Percentiles rank a stretch among this genome's conserved stretches.
phyloP scores from a whole-genome alignment of 805 yeast genomes.

The Millerozyma miso region DNA sequence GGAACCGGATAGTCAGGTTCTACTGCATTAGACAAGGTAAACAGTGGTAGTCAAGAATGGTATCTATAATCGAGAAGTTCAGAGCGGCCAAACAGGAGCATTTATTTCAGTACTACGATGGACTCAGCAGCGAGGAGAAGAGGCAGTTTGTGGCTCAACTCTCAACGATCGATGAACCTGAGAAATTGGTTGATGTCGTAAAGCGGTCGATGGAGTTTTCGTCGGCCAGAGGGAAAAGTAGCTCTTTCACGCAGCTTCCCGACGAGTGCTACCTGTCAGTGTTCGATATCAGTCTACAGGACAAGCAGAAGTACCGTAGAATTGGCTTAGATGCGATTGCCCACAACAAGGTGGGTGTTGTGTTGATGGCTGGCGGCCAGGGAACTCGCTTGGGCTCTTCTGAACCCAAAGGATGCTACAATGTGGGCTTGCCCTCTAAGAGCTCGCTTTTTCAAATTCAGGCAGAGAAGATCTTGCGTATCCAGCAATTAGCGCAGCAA shows the following conservation, averaged over 20 bases:
- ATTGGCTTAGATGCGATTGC: slow-evolving; percentile 68
- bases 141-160: slow-evolving; percentile 38
- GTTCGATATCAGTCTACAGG: slow-evolving; percentile 36
- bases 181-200: slow-evolving; percentile 37
- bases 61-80: slow-evolving; percentile 24
- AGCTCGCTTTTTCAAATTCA: slow-evolving; percentile 89
- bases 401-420: slow-evolving; percentile 90
- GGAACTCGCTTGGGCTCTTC: slow-evolving; percentile 92
- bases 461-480: slow-evolving; percentile 72
- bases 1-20: too few species aligned
- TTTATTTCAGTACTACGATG: slow-evolving; percentile 45
- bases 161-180: slow-evolving; percentile 38
- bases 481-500: slow-evolving; percentile 52
- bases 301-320: slow-evolving; percentile 35
- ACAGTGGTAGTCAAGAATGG: too few species aligned
- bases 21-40: too few species aligned
- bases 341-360: slow-evolving; percentile 75
- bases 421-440: slow-evolving; percentile 78
- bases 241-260: slow-evolving; percentile 49
- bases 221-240: slow-evolving; percentile 13
- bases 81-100: slow-evolving; percentile 50
- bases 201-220: slow-evolving; percentile 43
- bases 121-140: slow-evolving; percentile 33
- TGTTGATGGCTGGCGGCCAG: slow-evolving; percentile 97
- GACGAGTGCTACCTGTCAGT: slow-evolving; percentile 41